phyloP scores from a whole-genome alignment of 1,284 basidiomycete species.

The Somion occarium region DNA sequence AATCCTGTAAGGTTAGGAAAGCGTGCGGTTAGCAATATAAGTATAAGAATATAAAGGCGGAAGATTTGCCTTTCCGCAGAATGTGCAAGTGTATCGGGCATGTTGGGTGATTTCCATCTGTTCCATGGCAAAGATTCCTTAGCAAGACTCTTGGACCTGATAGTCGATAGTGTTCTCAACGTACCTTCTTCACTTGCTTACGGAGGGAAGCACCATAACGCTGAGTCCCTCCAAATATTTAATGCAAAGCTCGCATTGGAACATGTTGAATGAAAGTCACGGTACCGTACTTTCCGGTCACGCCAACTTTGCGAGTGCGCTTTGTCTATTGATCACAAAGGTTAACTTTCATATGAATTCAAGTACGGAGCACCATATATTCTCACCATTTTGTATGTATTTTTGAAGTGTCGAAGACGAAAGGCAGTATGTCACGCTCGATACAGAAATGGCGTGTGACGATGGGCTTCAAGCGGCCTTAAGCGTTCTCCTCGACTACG shows the following conservation, averaged over 20 bases:
- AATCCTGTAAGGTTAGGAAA: constrained; percentile 64
- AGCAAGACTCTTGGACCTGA: too few species aligned
- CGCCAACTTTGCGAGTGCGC: constrained; percentile 98
- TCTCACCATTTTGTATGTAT: constrained; percentile 30
- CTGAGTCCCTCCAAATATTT: constrained; percentile 33
- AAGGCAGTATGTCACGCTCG: too few species aligned
- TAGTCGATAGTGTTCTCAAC: constrained; percentile 9
- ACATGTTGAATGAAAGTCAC: constrained; percentile 44
- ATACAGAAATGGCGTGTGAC: too few species aligned
- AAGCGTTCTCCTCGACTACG: too few species aligned
- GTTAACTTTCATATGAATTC: neutral
- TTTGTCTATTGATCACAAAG: constrained; percentile 60
- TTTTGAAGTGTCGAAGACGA: too few species aligned
- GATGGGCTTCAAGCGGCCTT: too few species aligned
- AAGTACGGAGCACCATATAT: neutral
- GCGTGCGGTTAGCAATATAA: neutral
- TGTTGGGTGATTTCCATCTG: constrained; percentile 99
- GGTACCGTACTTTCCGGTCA: constrained; percentile 99
- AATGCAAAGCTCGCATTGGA: constrained; percentile 1
- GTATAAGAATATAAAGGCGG: neutral
- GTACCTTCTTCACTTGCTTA: constrained; percentile 87
- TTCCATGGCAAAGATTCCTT: too few species aligned
- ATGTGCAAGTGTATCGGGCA: constrained; percentile 92
- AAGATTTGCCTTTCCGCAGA: constrained; percentile 87
- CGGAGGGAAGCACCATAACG: constrained; percentile 99